These are phyloP conservation scores for Shiraia sp. DNA, from an alignment of 2,329 filamentous ascomycete genomes.

Conservation along the genomic window DNA sequence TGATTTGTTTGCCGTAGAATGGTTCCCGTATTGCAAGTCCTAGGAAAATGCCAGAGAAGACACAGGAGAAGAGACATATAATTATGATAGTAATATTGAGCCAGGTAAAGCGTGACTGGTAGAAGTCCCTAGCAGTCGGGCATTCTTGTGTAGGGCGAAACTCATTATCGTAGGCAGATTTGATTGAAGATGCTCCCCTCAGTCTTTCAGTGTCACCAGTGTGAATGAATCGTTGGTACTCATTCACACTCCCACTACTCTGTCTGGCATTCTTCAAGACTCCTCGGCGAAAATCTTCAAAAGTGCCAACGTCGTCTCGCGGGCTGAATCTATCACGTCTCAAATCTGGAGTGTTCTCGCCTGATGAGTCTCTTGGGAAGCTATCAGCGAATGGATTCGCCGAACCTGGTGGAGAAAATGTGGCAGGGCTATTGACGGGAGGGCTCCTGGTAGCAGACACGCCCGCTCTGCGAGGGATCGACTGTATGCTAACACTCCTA, in stretches of 20 bases:
- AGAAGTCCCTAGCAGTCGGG: conserved; percentile 44
- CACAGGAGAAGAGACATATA: conserved; percentile 64
- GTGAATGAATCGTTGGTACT: conserved; percentile 38
- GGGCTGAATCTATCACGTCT: conserved; percentile 38
- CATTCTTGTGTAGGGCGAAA: conserved; percentile 44
- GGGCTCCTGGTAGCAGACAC: conserved; percentile 21
- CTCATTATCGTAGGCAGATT: conserved; percentile 41
- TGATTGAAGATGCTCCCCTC: conserved; percentile 33
- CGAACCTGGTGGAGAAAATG: conserved; percentile 30
- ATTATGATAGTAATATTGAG: conserved; percentile 49
- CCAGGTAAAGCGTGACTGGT: conserved; percentile 51
- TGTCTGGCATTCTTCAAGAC: conserved; percentile 23
- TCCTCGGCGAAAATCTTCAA: conserved; percentile 33
- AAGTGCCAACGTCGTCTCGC: conserved; percentile 22
- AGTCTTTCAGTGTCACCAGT: conserved; percentile 26
- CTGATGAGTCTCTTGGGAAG: conserved; percentile 29
- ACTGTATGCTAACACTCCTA: conserved; percentile 25
- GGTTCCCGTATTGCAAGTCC: conserved; percentile 65
- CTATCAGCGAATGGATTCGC: conserved; percentile 33
- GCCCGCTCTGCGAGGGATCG: conserved; percentile 24
- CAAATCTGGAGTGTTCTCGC: conserved; percentile 38
- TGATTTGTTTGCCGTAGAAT: conserved; percentile 63
- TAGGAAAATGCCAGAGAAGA: conserved; percentile 69
- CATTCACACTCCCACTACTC: conserved; percentile 24
- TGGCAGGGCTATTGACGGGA: conserved; percentile 19